Evolutionary conservation across 176 grass and related monocot species (phyloP).

Genomic region (Dactylis glomerata): DNA sequence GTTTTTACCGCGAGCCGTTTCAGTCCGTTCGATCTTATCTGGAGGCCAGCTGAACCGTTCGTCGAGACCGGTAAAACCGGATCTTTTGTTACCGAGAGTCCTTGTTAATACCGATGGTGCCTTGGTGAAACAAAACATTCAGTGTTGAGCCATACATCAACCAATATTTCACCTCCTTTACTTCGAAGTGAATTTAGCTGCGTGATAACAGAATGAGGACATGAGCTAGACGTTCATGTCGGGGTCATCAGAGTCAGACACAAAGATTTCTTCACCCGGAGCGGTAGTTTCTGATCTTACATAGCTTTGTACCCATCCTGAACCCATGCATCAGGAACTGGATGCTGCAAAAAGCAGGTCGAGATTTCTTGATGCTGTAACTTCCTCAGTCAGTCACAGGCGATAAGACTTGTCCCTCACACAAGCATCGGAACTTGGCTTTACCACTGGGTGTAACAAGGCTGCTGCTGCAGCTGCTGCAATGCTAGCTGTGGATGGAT

Average conservation of each 20-base stretch:
- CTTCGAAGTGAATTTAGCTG: not conserved
- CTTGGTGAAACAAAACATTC: not conserved
- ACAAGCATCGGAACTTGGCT: slow-evolving; percentile 64
- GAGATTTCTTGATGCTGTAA: slow-evolving; percentile 42
- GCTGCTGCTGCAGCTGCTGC: slow-evolving; percentile 16
- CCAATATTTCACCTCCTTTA: not conserved
- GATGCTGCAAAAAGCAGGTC: slow-evolving; percentile 21
- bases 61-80: too few relatives aligned
- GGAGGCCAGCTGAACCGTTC: too few relatives aligned
- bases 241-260: not conserved
- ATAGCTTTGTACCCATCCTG: slow-evolving; percentile 17
- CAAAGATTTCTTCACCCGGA: not conserved
- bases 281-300: slow-evolving; percentile 16
- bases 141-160: too few relatives aligned
- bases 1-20: too few relatives aligned
- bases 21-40: too few relatives aligned
- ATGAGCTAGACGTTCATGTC: too few relatives aligned
- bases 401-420: slow-evolving; percentile 45
- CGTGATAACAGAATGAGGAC: not conserved
- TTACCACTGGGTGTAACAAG: slow-evolving; percentile 33
- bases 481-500: not conserved
- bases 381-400: slow-evolving; percentile 27
- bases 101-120: too few relatives aligned
- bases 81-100: too few relatives aligned
- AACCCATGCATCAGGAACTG: slow-evolving; percentile 29